Base-by-base conservation (phyloP, 306 rosid species). In the Hippophae rhamnoides region DNA sequence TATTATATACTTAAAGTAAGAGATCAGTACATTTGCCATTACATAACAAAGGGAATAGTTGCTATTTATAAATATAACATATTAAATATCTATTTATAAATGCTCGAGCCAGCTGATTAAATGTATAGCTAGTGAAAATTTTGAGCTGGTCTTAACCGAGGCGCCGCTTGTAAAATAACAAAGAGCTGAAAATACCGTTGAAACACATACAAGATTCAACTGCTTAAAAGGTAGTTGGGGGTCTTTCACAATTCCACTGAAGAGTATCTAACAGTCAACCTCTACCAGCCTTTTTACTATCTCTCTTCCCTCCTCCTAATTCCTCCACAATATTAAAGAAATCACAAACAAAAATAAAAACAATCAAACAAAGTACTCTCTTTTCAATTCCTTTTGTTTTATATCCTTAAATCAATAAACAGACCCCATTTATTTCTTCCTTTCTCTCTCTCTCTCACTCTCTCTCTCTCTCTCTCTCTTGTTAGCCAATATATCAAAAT, bases 241-340 rank as follows among this genome's bases (percentile, higher is more conserved):
- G 63, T 50, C 67, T 65, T 58, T 31, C 57, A 41, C 58, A 13
- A 52, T 57, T 54, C 68, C 65, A 64, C 72, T 55, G 60, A 55
- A 14, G 38, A 78, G 67, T 69, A 88, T 69, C 99, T 83, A 92
- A 81, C 99, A 80, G 86, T 92, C 99, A 92, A 81, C 81, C 83
- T 83, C 98, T 85, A 87, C 88, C 92, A 66, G 84, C 76, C 89
- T 41, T 49, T 41, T 46, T 53, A 10, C 45, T 65, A 54, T 52
- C 56, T 27, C 13, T 31, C 11, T 31, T 58, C 9, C 50, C 7
- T 50, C 13, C 38, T 49, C 7, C 47, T 45, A 65, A 54, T 73
- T 70, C 63, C 57, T 13, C 56, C 57, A 54, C 10, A 31, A 31
- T 31, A 31, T 18, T 26, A 67, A 25, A n/a, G 47, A 57, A 52